Evolutionary conservation across 805 yeast genomes (phyloP).

Genomic region (Yarrowia osloensis): DNA sequence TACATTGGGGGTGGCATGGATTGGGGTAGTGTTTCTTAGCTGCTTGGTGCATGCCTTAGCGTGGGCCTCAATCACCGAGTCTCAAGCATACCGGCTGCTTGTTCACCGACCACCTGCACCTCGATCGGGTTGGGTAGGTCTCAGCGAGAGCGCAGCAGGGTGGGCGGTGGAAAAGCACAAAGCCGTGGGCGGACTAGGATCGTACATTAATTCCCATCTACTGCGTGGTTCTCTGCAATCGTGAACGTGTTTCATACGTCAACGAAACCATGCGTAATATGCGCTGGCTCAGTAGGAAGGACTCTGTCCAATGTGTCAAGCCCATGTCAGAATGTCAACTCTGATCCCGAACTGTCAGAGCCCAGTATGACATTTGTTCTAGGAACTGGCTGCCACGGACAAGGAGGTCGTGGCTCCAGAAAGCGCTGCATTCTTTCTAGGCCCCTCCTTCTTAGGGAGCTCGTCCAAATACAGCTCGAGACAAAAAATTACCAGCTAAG

Average conservation of each 20-base stretch:
- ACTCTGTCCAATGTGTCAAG: neutral
- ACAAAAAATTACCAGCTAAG: neutral
- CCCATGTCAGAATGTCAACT: constrained; percentile 1
- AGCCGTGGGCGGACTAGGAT: neutral
- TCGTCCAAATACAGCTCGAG: neutral
- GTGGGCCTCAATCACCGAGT: constrained; percentile 4
- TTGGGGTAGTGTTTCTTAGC: constrained; percentile 2
- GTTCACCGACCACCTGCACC: constrained; percentile 1
- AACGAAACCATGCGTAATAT: neutral
- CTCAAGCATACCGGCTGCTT: neutral
- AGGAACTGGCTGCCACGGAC: neutral
- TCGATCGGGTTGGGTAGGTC: neutral
- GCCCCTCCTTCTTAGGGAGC: neutral
- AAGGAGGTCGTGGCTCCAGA: neutral
- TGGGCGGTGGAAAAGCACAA: constrained; percentile 1
- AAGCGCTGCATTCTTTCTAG: neutral
- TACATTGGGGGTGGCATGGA: neutral
- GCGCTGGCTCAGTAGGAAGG: neutral
- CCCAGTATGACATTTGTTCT: neutral
- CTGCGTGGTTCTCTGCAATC: neutral
- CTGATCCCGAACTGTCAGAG: constrained; percentile 3
- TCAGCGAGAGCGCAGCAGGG: constrained; percentile 2
- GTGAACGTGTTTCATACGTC: neutral
- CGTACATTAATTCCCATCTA: neutral
- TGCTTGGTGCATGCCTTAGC: neutral